Conservation (phyloP, 2,329 filamentous ascomycete genomes). For the Biscogniauxia marginata region DNA sequence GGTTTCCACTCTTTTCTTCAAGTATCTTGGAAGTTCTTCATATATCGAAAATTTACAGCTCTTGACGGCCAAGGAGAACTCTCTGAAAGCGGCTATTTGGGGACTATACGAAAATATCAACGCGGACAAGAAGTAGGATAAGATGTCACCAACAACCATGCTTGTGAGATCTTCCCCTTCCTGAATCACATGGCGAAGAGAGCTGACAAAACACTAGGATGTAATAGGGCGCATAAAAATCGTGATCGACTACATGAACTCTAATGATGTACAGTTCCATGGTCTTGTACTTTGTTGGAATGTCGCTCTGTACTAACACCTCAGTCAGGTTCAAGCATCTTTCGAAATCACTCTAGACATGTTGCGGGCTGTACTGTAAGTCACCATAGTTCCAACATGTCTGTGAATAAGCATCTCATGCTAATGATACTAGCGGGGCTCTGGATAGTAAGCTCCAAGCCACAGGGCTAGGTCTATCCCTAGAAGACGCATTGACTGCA, state of each 20-base stretch:
- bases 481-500: not conserved
- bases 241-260: not conserved
- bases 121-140: not conserved
- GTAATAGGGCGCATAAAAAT: not conserved
- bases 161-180: not conserved
- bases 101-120: not conserved
- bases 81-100: not conserved
- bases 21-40: not conserved
- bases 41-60: not conserved
- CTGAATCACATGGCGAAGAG: not conserved
- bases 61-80: constrained; percentile 1
- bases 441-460: not conserved
- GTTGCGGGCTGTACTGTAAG: not conserved
- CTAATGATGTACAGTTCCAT: too few relatives aligned
- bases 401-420: too few relatives aligned
- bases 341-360: not conserved
- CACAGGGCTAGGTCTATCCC: not conserved
- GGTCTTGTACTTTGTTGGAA: not conserved
- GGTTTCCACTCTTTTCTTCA: not conserved
- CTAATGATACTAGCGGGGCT: not conserved
- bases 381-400: not conserved
- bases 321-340: not conserved
- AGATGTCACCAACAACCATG: not conserved
- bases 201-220: not conserved
- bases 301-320: not conserved